phyloP scores from a whole-genome alignment of 2,329 filamentous ascomycete species.

The Ophiosphaerella korrae region DNA sequence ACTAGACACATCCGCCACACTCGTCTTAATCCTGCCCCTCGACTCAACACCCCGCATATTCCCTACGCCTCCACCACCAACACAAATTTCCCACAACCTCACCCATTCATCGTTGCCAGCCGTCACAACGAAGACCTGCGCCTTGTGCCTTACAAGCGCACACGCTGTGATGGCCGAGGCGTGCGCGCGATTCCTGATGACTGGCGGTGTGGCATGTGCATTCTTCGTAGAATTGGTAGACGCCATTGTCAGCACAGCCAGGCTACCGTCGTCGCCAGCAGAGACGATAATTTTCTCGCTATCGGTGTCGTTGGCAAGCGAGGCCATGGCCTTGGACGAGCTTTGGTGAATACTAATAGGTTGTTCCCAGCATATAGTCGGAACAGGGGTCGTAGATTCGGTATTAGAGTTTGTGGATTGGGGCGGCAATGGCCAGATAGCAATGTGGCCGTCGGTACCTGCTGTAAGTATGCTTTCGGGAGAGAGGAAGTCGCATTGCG shows the following conservation, averaged over 20 bases:
- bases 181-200: constrained; percentile 65
- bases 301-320: constrained; percentile 36
- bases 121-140: constrained; percentile 35
- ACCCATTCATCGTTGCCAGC: constrained; percentile 56
- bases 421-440: constrained; percentile 59
- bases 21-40: constrained; percentile 47
- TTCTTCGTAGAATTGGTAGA: constrained; percentile 20
- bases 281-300: constrained; percentile 64
- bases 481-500: constrained; percentile 59
- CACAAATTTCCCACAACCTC: constrained; percentile 51
- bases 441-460: constrained; percentile 80
- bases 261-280: constrained; percentile 86
- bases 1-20: constrained; percentile 62
- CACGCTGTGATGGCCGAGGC: constrained; percentile 70
- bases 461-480: constrained; percentile 63
- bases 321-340: constrained; percentile 68
- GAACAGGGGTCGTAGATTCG: constrained; percentile 16
- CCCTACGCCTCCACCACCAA: neutral
- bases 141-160: constrained; percentile 46
- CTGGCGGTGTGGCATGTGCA: constrained; percentile 23
- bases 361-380: constrained; percentile 33
- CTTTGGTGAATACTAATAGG: constrained; percentile 70
- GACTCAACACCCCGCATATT: constrained; percentile 37
- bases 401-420: constrained; percentile 9
- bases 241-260: constrained; percentile 57